Evolutionary conservation across 352 stramenopile species (phyloP), one percentile per base, ranked within the genome.

Genomic region (Bremia lactucae): DNA sequence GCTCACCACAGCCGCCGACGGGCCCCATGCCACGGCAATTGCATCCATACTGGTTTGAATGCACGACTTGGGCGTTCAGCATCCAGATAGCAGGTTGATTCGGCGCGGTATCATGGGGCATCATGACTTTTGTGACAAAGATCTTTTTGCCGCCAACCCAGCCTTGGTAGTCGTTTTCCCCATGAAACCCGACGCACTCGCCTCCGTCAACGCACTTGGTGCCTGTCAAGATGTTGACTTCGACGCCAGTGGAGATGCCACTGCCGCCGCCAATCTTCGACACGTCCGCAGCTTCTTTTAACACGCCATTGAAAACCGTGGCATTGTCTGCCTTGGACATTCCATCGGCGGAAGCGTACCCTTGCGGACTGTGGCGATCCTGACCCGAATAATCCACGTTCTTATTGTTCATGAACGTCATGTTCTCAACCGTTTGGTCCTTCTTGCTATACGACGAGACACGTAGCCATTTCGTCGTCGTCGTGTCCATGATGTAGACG

Each of bases 321-420:
- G 71, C 38, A 20, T 54, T 19, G 1, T 51, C 36, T 0, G 56
- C 63, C 1, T 25, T 47, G 3, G 23, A 25, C 16, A 62, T 58
- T 2, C 59, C 74, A n/a, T 87, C 67, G 1, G 49, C 52, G 4
- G 57, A 66, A 20, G 72, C 62, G 31, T 65, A 77, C 3, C 67
- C 60, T 46, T 87, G 74, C 0, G 74, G 74, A 6, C 70, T 62
- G 38, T 69, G 64, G 9, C 35, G 3, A 22, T 47, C 45, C n/a
- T 44, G 31, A 3, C 49, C 58, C 8, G 46, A 59, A 44, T 78
- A 86, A 49, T 84, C 74, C 7, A 83, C 52, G 52, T 84, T 84
- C 60, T 65, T 68, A 60, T 87, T 87, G 68, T 80, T 80, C 65
- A 87, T 65, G 50, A 87, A 87, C 9, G 76, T 47, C 11, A 87